These are phyloP conservation scores for Vickermania ingenoplastis DNA, from an alignment of 208 protist species.

Conservation along the genomic window DNA sequence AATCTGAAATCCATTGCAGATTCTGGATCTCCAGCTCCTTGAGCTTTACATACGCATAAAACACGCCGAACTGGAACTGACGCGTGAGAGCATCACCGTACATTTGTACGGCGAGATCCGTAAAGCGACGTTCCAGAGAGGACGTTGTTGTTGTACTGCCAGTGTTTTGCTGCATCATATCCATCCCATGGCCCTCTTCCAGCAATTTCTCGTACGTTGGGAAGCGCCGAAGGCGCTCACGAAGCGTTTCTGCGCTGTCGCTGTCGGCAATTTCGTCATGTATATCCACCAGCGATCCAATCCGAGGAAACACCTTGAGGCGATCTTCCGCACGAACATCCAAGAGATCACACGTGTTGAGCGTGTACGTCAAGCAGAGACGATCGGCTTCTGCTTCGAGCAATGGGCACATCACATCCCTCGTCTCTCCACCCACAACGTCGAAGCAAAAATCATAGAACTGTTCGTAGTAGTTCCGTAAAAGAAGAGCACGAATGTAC, in stretches of 20 bases:
- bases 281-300: slow-evolving; percentile 84
- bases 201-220: slow-evolving; percentile 66
- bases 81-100: slow-evolving; percentile 82
- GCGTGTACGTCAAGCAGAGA: slow-evolving; percentile 95
- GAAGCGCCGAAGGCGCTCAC: slow-evolving; percentile 74
- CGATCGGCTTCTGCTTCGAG: slow-evolving; percentile 96
- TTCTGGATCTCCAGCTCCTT: slow-evolving; percentile 91
- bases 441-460: slow-evolving; percentile 95
- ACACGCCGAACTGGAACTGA: slow-evolving; percentile 90
- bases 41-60: slow-evolving; percentile 91
- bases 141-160: slow-evolving; percentile 22
- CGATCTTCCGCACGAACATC: slow-evolving; percentile 74
- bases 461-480: slow-evolving; percentile 98
- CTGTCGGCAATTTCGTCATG: slow-evolving; percentile 79
- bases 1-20: slow-evolving; percentile 89
- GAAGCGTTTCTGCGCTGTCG: slow-evolving; percentile 72
- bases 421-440: slow-evolving; percentile 81
- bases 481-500: slow-evolving; percentile 96
- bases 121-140: slow-evolving; percentile 83
- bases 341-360: slow-evolving; percentile 94
- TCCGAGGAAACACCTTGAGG: slow-evolving; percentile 78
- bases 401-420: slow-evolving; percentile 84
- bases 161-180: slow-evolving; percentile 1
- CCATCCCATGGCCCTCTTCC: slow-evolving; percentile 58
- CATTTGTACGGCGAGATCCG: slow-evolving; percentile 70